Base-by-base conservation (phyloP, 2,329 filamentous ascomycete species). In the Pochonia chlamydosporia region DNA sequence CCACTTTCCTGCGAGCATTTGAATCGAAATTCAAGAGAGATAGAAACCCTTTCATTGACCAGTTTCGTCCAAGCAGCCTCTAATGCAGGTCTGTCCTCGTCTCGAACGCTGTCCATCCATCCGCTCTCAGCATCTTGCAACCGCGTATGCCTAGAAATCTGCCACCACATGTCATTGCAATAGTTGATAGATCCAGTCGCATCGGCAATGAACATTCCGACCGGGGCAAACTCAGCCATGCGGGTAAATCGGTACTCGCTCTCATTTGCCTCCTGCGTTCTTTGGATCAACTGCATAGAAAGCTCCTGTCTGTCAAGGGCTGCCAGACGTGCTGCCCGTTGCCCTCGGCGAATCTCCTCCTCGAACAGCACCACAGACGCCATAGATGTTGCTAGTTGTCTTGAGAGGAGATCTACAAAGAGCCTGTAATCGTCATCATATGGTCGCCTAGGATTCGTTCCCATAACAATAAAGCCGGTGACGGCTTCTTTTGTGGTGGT, bases 171-270 rank as follows among this genome's bases (percentile, higher is more conserved):
- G 52, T 91, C 85, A 60, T 95, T 95, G 61, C 84, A 87, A 60
- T 89, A 93, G 9, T 78, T 87, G 56, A 93, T 87, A 21, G 76
- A 71, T 3, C 89, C 88, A 35, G 73, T 64, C 1, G 79, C 74
- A 58, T 89, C 79, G n/a, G 87, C 85, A 54, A 93, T 91, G 62
- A 92, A 92, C 69, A 95, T 85, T 24, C 88, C 89, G 1, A 91
- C 87, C 0, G 88, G 88, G 0, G 87, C 85, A 53, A 89, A 88
- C 59, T 91, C 87, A 3, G 88, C 87, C 85, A 93, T 90, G 39
- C 87, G 76, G 1, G 86, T 89, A 60, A 93, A 93, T 49, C 85
- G 84, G 26, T 85, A 84, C 62, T 93, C 88, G 60, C 82, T 82
- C 57, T 84, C 80, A 36, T 76, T 72, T 1, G 79, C 78, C 56